phyloP scores from a whole-genome alignment of 352 stramenopile genomes.

The Globisporangium radiosum region DNA sequence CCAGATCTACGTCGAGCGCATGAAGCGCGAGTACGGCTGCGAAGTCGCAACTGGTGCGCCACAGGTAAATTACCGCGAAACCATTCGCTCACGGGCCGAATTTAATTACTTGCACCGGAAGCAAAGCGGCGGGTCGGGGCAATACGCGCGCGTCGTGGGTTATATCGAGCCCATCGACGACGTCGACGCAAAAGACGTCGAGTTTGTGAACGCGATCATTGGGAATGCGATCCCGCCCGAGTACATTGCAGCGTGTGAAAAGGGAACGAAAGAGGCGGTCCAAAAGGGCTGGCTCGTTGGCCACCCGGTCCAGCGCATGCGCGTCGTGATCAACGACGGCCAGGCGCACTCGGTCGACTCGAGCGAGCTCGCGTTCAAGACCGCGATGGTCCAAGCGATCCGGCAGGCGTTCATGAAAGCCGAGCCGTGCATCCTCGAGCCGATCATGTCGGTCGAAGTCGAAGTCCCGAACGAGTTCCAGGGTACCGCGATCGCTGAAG shows the following conservation, averaged over 20 bases:
- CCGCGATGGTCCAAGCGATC: conserved; percentile 93
- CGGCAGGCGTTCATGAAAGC: conserved; percentile 92
- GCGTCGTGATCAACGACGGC: conserved; percentile 88
- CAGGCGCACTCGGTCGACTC: conserved; percentile 97
- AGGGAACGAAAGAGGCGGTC: conserved; percentile 95
- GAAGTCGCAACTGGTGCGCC: conserved; percentile 89
- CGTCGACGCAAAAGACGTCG: conserved; percentile 68
- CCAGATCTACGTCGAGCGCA: conserved; percentile 99
- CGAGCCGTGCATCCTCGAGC: conserved; percentile 92
- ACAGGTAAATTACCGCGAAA: conserved; percentile 99
- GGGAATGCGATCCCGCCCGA: conserved; percentile 98
- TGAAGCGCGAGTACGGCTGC: conserved; percentile 97
- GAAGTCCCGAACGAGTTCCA: conserved; percentile 95
- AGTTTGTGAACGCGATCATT: conserved; percentile 98
- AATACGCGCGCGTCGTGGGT: conserved; percentile 96
- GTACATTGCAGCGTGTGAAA: conserved; percentile 97
- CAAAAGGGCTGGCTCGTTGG: conserved; percentile 95
- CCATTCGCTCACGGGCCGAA: conserved; percentile 87
- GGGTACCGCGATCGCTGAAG: conserved; percentile 89
- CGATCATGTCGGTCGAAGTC: conserved; percentile 94
- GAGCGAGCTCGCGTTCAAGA: conserved; percentile 97
- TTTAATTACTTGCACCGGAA: conserved; percentile 99
- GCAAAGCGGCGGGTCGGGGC: conserved; percentile 95
- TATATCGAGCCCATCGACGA: conserved; percentile 96
- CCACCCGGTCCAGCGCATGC: conserved; percentile 89